A percentile compares a stretch with the other conserved stretches of the same genome.
phyloP scores from a whole-genome alignment of 768 basidiomycete genomes.

The Boletus coccyginus region DNA sequence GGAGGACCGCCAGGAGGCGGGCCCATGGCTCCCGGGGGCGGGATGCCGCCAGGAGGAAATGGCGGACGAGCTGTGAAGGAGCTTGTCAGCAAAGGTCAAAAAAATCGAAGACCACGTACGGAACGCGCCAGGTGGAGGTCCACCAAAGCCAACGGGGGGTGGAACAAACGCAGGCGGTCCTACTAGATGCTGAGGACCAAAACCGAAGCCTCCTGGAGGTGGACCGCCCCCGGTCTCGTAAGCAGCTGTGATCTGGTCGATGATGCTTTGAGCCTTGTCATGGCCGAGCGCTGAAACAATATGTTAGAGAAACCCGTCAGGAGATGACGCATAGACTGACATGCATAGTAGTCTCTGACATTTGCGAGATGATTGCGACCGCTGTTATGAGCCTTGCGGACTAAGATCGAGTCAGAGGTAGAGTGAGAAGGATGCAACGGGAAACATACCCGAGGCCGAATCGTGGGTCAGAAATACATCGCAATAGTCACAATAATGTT shows the following conservation, averaged over 20 bases:
- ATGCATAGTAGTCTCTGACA: constrained; percentile 96
- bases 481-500: constrained; percentile 94
- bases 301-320: constrained; percentile 4
- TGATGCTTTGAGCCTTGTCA: constrained; percentile 97
- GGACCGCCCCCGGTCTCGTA: constrained; percentile 87
- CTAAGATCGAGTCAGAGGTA: constrained; percentile 39
- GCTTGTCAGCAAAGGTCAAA: constrained; percentile 1
- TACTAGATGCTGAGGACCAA: constrained; percentile 77
- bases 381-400: constrained; percentile 97
- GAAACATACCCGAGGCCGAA: constrained; percentile 74
- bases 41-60: constrained; percentile 60
- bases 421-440: background rate
- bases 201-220: constrained; percentile 84
- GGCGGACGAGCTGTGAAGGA: constrained; percentile 55
- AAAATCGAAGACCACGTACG: constrained; percentile 10
- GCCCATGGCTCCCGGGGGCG: constrained; percentile 47
- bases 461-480: constrained; percentile 95
- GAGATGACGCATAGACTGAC: constrained; percentile 40
- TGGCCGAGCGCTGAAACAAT: constrained; percentile 69
- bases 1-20: constrained; percentile 61
- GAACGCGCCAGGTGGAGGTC: constrained; percentile 38
- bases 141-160: constrained; percentile 55
- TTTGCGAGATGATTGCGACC: constrained; percentile 96
- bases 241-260: constrained; percentile 95
- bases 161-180: constrained; percentile 51